These are phyloP conservation scores for Fallopia convolvulus DNA, from an alignment of 148 eudicot species.

Conservation along the genomic window DNA sequence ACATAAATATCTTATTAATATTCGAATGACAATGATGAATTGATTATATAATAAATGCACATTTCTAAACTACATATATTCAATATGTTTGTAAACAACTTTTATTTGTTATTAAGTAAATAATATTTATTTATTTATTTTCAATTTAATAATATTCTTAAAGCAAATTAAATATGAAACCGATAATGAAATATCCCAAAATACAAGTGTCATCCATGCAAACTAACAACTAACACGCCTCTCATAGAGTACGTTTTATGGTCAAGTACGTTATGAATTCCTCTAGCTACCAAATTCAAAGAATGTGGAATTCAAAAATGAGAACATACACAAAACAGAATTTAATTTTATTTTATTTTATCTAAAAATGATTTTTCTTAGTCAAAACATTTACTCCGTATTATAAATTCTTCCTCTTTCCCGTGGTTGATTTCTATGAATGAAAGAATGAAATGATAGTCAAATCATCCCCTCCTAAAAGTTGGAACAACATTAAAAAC, in stretches of 20 bases:
- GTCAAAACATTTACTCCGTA: neutral
- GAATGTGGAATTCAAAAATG: neutral
- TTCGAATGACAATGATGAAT: neutral
- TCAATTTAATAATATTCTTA: no score
- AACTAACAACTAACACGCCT: conserved; percentile 3
- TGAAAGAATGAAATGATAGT: neutral
- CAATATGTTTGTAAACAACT: no score
- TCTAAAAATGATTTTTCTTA: neutral
- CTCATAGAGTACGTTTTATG: neutral
- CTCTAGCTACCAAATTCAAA: neutral
- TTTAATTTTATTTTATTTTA: neutral
- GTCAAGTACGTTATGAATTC: neutral
- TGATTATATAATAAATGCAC: neutral
- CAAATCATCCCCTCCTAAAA: neutral
- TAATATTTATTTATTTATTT: no score
- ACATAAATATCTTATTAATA: no score
- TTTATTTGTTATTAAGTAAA: no score
- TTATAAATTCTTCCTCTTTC: neutral
- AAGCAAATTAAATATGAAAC: neutral
- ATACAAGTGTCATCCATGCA: conserved; percentile 10
- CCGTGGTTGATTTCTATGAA: conserved; percentile 1
- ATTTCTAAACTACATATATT: neutral
- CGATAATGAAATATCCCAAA: neutral
- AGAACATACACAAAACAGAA: neutral
- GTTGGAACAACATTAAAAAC: neutral